phyloP scores from a whole-genome alignment of 768 basidiomycete genomes.

The Candolleomyces aberdarensis region DNA sequence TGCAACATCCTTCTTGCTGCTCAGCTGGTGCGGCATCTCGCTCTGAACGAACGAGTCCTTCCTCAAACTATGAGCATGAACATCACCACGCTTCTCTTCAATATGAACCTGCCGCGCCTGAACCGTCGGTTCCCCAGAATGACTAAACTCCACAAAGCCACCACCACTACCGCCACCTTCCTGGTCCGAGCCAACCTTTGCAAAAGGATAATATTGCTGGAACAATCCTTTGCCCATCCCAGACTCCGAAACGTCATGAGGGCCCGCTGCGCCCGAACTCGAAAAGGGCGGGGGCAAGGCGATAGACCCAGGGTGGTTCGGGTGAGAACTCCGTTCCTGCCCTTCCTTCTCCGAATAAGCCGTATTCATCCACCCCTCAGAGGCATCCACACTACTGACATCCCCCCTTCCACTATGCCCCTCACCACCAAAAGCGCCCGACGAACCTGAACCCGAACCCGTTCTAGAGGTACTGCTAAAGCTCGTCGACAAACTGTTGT shows the following conservation, averaged over 20 bases:
- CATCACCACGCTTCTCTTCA: neutral
- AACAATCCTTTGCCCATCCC: neutral
- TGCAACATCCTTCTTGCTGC: neutral
- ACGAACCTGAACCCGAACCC: neutral
- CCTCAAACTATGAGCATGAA: neutral
- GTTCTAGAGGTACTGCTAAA: neutral
- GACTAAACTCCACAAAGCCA: neutral
- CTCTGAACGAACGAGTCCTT: neutral
- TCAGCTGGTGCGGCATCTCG: neutral
- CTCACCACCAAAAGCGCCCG: neutral
- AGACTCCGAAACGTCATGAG: neutral
- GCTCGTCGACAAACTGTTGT: neutral
- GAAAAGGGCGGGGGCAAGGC: conserved; percentile 57
- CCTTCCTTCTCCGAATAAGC: neutral
- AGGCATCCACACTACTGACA: too few species aligned
- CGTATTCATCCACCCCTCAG: neutral
- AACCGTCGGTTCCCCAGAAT: conserved; percentile 9
- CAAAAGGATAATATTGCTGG: conserved; percentile 8
- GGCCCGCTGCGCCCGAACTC: neutral
- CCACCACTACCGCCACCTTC: neutral
- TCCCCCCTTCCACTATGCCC: neutral
- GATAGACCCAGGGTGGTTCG: conserved; percentile 69
- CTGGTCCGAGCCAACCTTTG: neutral
- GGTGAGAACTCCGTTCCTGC: conserved; percentile 10
- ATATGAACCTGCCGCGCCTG: neutral